Evolutionary conservation across 306 rosid species (phyloP).

Genomic region (Potentilla sterilis): DNA sequence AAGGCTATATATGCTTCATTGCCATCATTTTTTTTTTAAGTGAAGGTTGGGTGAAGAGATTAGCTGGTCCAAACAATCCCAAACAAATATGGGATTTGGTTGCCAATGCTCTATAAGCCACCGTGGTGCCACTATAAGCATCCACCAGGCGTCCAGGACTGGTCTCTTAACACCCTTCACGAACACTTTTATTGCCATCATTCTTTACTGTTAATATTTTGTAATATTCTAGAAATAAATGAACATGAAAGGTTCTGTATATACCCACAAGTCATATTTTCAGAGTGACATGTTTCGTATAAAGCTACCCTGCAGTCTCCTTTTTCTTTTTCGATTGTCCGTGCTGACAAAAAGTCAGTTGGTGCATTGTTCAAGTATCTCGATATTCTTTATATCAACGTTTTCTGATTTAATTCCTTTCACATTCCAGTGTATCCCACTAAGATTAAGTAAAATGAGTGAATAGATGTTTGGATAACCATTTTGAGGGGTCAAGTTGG

Average conservation of each 20-base stretch:
- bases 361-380: too few relatives aligned
- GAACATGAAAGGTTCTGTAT: background rate
- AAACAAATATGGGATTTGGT: too few relatives aligned
- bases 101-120: too few relatives aligned
- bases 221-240: conserved; percentile 5
- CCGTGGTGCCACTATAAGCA: too few relatives aligned
- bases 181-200: background rate
- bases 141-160: too few relatives aligned
- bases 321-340: background rate
- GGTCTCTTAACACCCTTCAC: too few relatives aligned
- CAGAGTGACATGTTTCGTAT: background rate
- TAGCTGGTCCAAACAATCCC: too few relatives aligned
- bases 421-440: background rate
- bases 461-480: background rate
- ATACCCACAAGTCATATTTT: background rate
- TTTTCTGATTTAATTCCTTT: background rate
- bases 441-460: background rate
- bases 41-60: too few relatives aligned
- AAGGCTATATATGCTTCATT: background rate
- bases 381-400: background rate
- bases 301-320: background rate
- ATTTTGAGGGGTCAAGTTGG: background rate
- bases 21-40: too few relatives aligned
- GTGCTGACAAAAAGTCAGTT: too few relatives aligned
- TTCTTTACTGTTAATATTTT: background rate